These are phyloP conservation scores for Prorocentrum cordatum DNA, from an alignment of 169 alveolate species.

Conservation along the genomic window DNA sequence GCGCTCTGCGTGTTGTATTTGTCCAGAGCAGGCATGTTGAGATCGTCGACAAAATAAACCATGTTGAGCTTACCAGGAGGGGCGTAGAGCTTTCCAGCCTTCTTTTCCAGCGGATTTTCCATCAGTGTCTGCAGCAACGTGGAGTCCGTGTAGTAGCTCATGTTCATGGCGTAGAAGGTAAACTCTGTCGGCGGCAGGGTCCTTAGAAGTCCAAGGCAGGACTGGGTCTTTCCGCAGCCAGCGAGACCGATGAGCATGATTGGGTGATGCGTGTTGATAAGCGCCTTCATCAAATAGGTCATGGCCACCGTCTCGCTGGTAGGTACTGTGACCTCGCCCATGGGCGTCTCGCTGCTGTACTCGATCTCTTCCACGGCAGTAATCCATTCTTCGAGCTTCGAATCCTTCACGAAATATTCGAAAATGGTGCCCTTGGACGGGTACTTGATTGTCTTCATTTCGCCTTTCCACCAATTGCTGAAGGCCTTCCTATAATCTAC, in stretches of 20 bases:
- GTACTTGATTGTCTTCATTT: constrained; percentile 90
- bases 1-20: constrained; percentile 91
- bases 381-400: constrained; percentile 72
- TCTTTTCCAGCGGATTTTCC: constrained; percentile 85
- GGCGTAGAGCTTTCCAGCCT: constrained; percentile 89
- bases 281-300: constrained; percentile 82
- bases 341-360: constrained; percentile 73
- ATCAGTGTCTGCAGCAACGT: constrained; percentile 82
- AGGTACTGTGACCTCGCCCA: constrained; percentile 83
- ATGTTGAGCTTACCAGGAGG: constrained; percentile 89
- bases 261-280: constrained; percentile 78
- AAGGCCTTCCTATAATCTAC: constrained; percentile 87
- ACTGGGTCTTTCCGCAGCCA: constrained; percentile 84
- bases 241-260: constrained; percentile 87
- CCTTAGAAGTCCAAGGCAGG: constrained; percentile 4
- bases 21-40: constrained; percentile 93
- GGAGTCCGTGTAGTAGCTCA: constrained; percentile 90
- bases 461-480: constrained; percentile 87
- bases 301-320: constrained; percentile 87
- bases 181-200: constrained; percentile 29
- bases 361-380: constrained; percentile 64
- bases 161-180: constrained; percentile 78
- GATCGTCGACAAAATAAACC: constrained; percentile 89
- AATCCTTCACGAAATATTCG: constrained; percentile 83
- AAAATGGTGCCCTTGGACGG: constrained; percentile 92